Base-by-base conservation (phyloP, 2,329 filamentous ascomycete species). In the Botrytis deweyae region DNA sequence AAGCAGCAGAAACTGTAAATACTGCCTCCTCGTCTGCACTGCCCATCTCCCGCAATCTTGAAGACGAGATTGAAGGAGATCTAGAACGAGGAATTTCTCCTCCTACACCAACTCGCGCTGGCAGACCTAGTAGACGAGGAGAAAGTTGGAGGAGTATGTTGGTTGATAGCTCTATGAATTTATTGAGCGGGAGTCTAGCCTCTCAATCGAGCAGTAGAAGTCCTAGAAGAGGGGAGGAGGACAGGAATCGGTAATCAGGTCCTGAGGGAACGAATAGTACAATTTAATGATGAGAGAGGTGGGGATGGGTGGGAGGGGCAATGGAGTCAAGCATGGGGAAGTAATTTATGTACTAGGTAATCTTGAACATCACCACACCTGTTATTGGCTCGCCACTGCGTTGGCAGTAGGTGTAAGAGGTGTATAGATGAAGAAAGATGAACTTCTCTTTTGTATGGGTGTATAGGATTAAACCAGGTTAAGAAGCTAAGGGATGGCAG, bases 21-120 rank as follows among this genome's bases (percentile, higher is more conserved):
- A 84, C 84, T 40, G 84, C 86, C 9, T 84, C 86, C 5, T 86
- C 86, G 40, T 84, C 87, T 2, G 76, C 78, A 25, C 71, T 78
- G 12, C 79, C 78, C 0, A 78, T 80, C 22, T 52, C 76, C 1
- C 73, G 67, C 3, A 73, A 61, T 33, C 55, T 76, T 7, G 73
- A 72, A 20, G 74, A 76, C 58, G 72, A 75, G 16, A 74, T 74
- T 10, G 74, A 75, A 69, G 72, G 73, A 20, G 79, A 80, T 65
- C 25, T 79, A 33, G 80, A 80, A 70, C 76, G 77, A 74, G 79
- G 80, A 36, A 73, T 74, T 29, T 66, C 72, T 16, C 76, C 77
- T 25, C 70, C 77, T 7, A 74, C 74, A 12, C 75, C 77, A 38
- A 72, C 36, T n/a, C 71, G 20, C 55, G 16, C 40, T 25, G 33